Base-by-base conservation (phyloP, 176 grass and related monocot species). In the Canna indica region DNA sequence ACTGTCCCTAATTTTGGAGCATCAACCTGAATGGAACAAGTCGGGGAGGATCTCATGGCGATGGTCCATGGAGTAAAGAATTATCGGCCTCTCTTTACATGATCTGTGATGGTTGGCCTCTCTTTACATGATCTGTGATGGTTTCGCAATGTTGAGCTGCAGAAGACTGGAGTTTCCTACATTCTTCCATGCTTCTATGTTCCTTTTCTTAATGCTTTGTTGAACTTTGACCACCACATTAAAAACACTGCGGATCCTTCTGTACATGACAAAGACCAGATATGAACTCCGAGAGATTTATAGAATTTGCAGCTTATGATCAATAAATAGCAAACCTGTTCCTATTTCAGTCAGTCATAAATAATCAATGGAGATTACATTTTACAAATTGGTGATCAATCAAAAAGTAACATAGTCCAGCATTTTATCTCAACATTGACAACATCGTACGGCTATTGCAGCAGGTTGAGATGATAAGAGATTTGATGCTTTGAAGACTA, bases 31-130 rank as follows among this genome's bases (percentile, higher is more conserved):
- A n/a, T n/a, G n/a, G n/a, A n/a, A n/a, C n/a, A n/a, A n/a, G 73
- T 65, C 25, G 73, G 73, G 59, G 53, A 65, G 20, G 59, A 34
- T 36, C 45, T 76, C 31, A 36, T 47, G 4, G 11, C 28, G 59
- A 76, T 31, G 45, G 35, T 52, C 42, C 60, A 66, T 34, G 73
- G 73, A 35, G 29, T 52, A 5, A 67, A 76, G 60, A 76, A 67
- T 9, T 44, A 76, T 35, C 31, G 39, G 24, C 59, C 59, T 66
- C 59, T 76, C 60, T 35, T 67, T 11, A 48, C 60, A 18, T 65
- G 73, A 48, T 76, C 26, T 27, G 60, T 39, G 63, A 66, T 66
- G 34, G n/a, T n/a, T n/a, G n/a, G n/a, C n/a, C n/a, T n/a, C n/a
- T n/a, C n/a, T n/a, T n/a, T n/a, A n/a, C n/a, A n/a, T n/a, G n/a